Evolutionary conservation across 202 grass and related monocot species (phyloP).

Genomic region (Zizania palustris): DNA sequence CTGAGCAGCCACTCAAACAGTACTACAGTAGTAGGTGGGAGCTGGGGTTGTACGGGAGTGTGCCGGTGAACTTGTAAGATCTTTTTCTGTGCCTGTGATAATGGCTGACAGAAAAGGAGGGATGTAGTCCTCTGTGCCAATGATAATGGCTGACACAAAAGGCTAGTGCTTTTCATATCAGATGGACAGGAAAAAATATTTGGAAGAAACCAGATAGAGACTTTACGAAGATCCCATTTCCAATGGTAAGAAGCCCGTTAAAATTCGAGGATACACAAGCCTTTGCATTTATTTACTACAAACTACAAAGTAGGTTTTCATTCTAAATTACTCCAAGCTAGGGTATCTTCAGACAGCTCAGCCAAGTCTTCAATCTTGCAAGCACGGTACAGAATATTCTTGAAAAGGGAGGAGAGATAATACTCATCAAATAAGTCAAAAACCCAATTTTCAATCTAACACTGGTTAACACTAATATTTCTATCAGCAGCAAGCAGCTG

Average conservation of each 20-base stretch:
- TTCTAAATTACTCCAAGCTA: conserved; percentile 2
- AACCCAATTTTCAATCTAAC: not conserved
- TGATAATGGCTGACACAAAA: conserved; percentile 65
- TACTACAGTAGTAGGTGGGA: conserved; percentile 37
- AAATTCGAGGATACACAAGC: conserved; percentile 16
- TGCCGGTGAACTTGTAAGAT: conserved; percentile 43
- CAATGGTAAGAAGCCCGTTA: conserved; percentile 24
- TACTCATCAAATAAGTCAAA: conserved; percentile 7
- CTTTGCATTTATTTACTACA: not conserved
- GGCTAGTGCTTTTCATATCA: conserved; percentile 49
- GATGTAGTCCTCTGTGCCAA: conserved; percentile 53
- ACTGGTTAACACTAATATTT: not conserved
- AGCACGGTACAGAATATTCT: not conserved
- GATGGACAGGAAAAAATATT: conserved; percentile 24
- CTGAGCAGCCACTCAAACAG: conserved; percentile 38
- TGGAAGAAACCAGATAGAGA: conserved; percentile 49
- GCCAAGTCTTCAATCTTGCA: conserved; percentile 10
- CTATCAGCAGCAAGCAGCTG: conserved; percentile 14
- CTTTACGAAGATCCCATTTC: conserved; percentile 47
- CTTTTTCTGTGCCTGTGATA: conserved; percentile 47
- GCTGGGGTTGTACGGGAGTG: conserved; percentile 4
- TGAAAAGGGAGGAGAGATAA: not conserved
- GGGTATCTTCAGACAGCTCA: not conserved
- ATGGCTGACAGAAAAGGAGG: conserved; percentile 54
- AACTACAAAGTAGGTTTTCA: not conserved